Percentiles rank a stretch among this genome's conserved stretches.
phyloP scores from a whole-genome alignment of 2,329 filamentous ascomycete species.

The Aulographum hederae region DNA sequence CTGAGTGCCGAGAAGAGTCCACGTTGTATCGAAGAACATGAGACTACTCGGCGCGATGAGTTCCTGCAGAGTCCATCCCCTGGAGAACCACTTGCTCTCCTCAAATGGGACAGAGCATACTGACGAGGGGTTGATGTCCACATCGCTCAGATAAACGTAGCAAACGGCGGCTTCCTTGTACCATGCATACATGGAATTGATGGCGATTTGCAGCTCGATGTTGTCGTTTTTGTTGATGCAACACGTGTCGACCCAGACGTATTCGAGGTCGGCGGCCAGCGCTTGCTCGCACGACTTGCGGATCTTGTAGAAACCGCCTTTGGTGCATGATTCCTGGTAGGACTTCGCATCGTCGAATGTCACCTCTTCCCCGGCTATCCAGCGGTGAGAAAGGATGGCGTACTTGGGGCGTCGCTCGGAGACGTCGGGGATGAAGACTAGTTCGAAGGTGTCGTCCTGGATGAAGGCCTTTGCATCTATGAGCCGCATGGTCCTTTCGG shows the following conservation, averaged over 20 bases:
- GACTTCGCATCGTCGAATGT: neutral
- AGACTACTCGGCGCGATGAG: constrained; percentile 4
- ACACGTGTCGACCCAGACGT: neutral
- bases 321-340: neutral
- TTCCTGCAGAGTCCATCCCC: constrained; percentile 6
- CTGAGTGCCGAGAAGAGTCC: constrained; percentile 2
- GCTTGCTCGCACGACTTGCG: neutral
- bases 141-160: constrained; percentile 9
- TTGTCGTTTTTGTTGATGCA: constrained; percentile 7
- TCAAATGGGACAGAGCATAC: constrained; percentile 4
- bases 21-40: constrained; percentile 4
- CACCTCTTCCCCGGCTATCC: neutral
- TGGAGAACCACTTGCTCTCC: constrained; percentile 5
- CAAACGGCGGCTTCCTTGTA: constrained; percentile 8
- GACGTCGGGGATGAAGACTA: no score
- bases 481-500: no score
- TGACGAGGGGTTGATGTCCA: constrained; percentile 1
- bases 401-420: constrained; percentile 1
- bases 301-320: neutral
- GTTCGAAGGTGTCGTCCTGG: no score
- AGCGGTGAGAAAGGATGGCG: neutral
- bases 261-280: neutral
- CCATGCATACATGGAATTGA: constrained; percentile 8
- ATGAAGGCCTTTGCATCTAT: no score
- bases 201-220: constrained; percentile 17